phyloP scores from a whole-genome alignment of 228 moss, liverwort and hornwort species.

The Sphagnum magellanicum region DNA sequence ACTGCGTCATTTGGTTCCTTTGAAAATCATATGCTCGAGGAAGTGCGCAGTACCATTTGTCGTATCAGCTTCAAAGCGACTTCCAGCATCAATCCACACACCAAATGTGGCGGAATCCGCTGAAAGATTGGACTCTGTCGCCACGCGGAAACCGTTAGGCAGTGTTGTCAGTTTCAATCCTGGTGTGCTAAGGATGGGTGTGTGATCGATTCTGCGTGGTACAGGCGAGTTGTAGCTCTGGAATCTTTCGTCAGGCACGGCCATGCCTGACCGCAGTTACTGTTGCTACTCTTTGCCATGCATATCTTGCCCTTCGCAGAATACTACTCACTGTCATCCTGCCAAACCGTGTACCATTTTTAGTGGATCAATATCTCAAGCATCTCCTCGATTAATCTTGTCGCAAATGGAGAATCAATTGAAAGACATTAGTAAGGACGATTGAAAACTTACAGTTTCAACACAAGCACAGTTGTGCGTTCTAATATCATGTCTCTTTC shows the following conservation, averaged over 20 bases:
- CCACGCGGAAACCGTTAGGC: slow-evolving; percentile 41
- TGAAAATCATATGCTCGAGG: slow-evolving; percentile 58
- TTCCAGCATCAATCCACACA: slow-evolving; percentile 50
- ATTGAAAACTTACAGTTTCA: too few relatives aligned
- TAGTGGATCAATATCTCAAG: too few relatives aligned
- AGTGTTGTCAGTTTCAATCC: slow-evolving; percentile 33
- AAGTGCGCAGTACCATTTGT: slow-evolving; percentile 56
- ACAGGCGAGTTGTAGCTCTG: slow-evolving; percentile 30
- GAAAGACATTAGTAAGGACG: too few relatives aligned
- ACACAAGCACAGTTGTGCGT: too few relatives aligned
- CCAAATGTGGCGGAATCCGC: slow-evolving; percentile 40
- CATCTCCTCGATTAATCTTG: too few relatives aligned
- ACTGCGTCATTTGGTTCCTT: slow-evolving; percentile 33
- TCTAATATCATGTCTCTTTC: too few relatives aligned
- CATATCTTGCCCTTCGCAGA: too few relatives aligned
- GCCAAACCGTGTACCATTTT: too few relatives aligned
- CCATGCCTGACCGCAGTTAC: slow-evolving; percentile 22
- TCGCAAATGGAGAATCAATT: too few relatives aligned
- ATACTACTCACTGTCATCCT: too few relatives aligned
- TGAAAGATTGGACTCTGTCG: slow-evolving; percentile 28
- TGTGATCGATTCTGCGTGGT: slow-evolving; percentile 24
- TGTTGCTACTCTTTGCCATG: too few relatives aligned
- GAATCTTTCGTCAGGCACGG: slow-evolving; percentile 29
- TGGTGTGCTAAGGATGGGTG: slow-evolving; percentile 25
- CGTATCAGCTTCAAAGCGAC: slow-evolving; percentile 31